Evolutionary conservation across 2,329 filamentous ascomycete genomes (phyloP).

Genomic region (Sporothrix pseudoabietina): DNA sequence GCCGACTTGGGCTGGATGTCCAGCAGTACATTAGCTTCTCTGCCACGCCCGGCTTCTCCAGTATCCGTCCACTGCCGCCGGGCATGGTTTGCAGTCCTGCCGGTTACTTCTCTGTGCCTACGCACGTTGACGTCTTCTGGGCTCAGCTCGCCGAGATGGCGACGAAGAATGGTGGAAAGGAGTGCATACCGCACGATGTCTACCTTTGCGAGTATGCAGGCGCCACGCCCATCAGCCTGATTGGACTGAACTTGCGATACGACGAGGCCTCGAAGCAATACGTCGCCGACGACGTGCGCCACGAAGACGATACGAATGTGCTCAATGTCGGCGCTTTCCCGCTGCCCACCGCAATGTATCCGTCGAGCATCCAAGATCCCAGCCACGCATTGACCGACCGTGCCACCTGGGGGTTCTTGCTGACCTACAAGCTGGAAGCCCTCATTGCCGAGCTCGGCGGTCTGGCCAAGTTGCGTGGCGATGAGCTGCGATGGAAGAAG

Average conservation of each 20-base stretch:
- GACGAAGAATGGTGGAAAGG: too few species aligned
- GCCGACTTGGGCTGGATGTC: background rate
- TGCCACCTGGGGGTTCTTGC: constrained; percentile 1
- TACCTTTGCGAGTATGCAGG: background rate
- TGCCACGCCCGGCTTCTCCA: background rate
- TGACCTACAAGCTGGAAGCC: constrained; percentile 10
- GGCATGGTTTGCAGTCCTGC: constrained; percentile 4
- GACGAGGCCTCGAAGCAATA: background rate
- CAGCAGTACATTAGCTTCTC: background rate
- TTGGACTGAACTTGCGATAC: background rate
- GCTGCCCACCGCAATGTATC: background rate
- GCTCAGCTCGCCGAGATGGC: background rate
- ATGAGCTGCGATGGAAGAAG: background rate
- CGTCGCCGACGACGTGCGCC: background rate
- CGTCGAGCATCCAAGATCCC: background rate
- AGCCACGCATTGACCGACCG: background rate
- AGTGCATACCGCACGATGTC: background rate
- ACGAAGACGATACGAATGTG: background rate
- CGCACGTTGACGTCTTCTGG: background rate
- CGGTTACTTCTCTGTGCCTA: background rate
- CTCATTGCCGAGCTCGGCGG: background rate
- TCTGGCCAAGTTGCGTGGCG: background rate
- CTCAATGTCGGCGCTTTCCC: constrained; percentile 5
- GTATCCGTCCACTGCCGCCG: background rate
- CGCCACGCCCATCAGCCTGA: background rate